These are phyloP conservation scores for Rhodotorula glutinis DNA, from an alignment of 1,284 basidiomycete genomes.

Conservation along the genomic window DNA sequence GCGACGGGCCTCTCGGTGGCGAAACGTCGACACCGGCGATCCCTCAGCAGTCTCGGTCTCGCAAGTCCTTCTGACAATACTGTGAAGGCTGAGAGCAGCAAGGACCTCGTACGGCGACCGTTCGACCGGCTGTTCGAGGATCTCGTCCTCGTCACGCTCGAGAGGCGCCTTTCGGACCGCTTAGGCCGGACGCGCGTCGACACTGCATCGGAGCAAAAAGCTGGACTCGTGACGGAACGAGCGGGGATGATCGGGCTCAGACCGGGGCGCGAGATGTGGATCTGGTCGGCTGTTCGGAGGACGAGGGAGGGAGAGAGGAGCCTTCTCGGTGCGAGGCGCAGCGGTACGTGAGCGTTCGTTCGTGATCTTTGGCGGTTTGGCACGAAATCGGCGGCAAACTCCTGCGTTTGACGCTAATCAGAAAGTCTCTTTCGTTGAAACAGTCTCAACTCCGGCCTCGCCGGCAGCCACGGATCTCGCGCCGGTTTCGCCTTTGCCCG, in stretches of 20 bases:
- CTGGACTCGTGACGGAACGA: neutral
- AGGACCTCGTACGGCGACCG: too few relatives aligned
- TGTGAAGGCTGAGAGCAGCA: too few relatives aligned
- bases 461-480: too few relatives aligned
- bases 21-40: neutral
- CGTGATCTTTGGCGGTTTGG: neutral
- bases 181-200: neutral
- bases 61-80: too few relatives aligned
- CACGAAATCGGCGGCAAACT: too few relatives aligned
- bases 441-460: too few relatives aligned
- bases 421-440: too few relatives aligned
- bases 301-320: neutral
- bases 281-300: slow-evolving; percentile 16
- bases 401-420: too few relatives aligned
- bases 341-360: neutral
- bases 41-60: neutral
- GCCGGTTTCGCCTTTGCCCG: too few relatives aligned
- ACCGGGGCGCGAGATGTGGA: slow-evolving; percentile 15
- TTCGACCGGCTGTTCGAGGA: neutral
- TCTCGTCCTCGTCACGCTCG: slow-evolving; percentile 3
- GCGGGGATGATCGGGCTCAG: slow-evolving; percentile 13
- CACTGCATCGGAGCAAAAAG: neutral
- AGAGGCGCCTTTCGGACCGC: neutral
- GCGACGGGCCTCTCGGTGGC: neutral
- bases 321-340: neutral